phyloP scores from a whole-genome alignment of 164 flowering plant species.

The Annona squamosa region DNA sequence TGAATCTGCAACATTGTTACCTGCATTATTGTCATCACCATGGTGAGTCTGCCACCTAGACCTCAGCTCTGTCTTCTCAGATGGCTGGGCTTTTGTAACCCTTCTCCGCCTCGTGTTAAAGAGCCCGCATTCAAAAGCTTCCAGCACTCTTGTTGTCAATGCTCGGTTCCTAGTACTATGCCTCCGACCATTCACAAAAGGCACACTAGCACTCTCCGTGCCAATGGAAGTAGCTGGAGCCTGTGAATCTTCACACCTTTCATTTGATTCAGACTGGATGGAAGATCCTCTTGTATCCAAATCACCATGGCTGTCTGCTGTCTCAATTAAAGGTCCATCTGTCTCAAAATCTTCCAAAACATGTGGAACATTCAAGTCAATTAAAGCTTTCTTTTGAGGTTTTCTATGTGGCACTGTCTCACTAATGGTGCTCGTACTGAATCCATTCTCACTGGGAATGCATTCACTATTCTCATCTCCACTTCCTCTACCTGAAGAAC shows the following conservation, averaged over 20 bases:
- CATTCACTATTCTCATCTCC: conserved; percentile 21
- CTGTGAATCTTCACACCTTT: background rate
- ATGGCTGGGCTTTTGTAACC: conserved; percentile 8
- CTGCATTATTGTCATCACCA: conserved; percentile 11
- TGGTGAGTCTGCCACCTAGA: conserved; percentile 24
- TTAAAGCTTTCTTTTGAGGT: conserved; percentile 15
- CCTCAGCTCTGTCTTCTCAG: conserved; percentile 13
- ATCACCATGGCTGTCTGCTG: conserved; percentile 16
- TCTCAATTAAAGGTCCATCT: conserved; percentile 16
- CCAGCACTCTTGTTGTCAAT: conserved; percentile 51
- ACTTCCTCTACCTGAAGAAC: conserved; percentile 20
- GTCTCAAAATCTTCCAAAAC: conserved; percentile 28
- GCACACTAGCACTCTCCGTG: conserved; percentile 20
- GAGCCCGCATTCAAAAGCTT: conserved; percentile 56
- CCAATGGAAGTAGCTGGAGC: conserved; percentile 9
- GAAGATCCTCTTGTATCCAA: background rate
- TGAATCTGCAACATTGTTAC: conserved; percentile 12
- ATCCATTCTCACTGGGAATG: conserved; percentile 7
- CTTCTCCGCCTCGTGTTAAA: conserved; percentile 25
- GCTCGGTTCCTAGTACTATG: conserved; percentile 71
- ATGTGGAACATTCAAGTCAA: conserved; percentile 50
- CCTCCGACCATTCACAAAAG: conserved; percentile 28
- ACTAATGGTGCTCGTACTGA: background rate
- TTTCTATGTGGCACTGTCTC: conserved; percentile 18
- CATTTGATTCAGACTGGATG: conserved; percentile 1